Conservation (phyloP, 129 eudicot genomes). For the Oenanthe sinensis region DNA sequence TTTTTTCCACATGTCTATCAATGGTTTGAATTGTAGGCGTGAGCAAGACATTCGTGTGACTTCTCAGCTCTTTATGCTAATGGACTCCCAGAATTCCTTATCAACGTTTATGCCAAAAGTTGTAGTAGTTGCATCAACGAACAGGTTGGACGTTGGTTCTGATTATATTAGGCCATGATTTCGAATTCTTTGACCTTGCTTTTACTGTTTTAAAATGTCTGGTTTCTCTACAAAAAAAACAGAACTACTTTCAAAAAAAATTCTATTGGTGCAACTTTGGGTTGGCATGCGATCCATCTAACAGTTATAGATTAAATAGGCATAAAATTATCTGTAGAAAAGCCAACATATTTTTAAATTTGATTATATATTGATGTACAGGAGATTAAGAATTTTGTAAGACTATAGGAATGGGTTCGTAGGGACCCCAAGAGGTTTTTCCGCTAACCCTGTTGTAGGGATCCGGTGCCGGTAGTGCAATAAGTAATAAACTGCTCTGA, state of each 20-base stretch:
- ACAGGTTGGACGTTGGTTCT: slow-evolving; percentile 66
- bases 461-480: neutral
- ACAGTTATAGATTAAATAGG: neutral
- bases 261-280: neutral
- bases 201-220: neutral
- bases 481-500: neutral
- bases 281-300: neutral
- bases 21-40: slow-evolving; percentile 41
- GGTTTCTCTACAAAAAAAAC: neutral
- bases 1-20: neutral
- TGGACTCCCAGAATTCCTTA: slow-evolving; percentile 60
- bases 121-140: slow-evolving; percentile 94
- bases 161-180: neutral
- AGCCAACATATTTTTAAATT: neutral
- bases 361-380: neutral
- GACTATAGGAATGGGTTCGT: neutral
- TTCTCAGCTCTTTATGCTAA: slow-evolving; percentile 72
- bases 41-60: slow-evolving; percentile 78
- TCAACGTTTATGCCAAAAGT: slow-evolving; percentile 48
- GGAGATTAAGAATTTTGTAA: too few relatives aligned
- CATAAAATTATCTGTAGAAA: neutral
- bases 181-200: neutral
- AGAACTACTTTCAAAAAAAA: neutral
- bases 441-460: neutral
- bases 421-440: neutral